A percentile compares a stretch with the other conserved stretches of the same genome.
Evolutionary conservation across 1,284 basidiomycete genomes (phyloP).

Genomic region (Leccinum griseonigrum): DNA sequence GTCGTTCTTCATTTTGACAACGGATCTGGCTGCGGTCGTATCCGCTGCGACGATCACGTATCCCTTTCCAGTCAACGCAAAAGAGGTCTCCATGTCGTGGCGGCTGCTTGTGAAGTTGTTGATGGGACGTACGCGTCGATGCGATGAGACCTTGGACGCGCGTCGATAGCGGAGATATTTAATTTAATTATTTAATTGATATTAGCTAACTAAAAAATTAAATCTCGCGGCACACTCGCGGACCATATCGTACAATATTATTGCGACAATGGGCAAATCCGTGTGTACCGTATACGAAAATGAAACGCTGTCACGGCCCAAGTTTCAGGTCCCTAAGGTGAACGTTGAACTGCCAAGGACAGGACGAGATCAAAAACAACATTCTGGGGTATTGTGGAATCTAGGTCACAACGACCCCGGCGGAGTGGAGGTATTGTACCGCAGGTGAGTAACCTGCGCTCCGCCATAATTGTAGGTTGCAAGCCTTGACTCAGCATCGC

Average conservation of each 20-base stretch:
- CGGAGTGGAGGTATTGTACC: neutral
- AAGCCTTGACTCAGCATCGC: neutral
- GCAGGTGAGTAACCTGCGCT: neutral
- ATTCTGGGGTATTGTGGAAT: neutral
- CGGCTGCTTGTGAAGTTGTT: constrained; percentile 10
- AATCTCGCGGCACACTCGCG: neutral
- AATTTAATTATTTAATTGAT: constrained; percentile 21
- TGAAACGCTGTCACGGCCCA: neutral
- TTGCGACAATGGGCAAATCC: neutral
- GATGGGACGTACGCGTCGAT: constrained; percentile 20
- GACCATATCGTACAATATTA: neutral
- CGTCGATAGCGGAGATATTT: constrained; percentile 15
- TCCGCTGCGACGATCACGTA: constrained; percentile 92
- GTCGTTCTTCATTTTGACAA: constrained; percentile 97
- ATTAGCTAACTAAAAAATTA: neutral
- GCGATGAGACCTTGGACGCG: constrained; percentile 22
- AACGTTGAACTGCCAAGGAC: neutral
- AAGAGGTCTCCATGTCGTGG: constrained; percentile 69
- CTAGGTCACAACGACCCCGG: neutral
- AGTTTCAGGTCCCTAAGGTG: neutral
- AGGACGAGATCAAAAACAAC: neutral
- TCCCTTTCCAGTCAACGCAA: constrained; percentile 81
- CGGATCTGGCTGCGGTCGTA: constrained; percentile 84
- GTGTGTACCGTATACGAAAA: neutral
- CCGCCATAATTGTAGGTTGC: neutral